These are phyloP conservation scores for Arctostaphylos glauca DNA, from an alignment of 148 eudicot genomes.

Conservation along the genomic window DNA sequence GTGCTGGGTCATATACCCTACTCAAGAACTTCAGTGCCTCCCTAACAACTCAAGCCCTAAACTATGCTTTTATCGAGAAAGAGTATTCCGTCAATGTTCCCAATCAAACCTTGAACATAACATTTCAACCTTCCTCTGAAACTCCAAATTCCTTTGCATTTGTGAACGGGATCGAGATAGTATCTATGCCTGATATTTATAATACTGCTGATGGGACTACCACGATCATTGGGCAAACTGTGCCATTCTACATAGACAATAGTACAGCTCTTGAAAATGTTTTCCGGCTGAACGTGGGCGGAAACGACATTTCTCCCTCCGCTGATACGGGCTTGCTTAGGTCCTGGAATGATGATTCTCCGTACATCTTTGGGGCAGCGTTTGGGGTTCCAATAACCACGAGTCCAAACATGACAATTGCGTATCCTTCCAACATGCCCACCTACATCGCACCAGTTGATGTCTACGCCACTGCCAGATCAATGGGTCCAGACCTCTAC, in stretches of 20 bases:
- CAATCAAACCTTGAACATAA: slow-evolving; percentile 40
- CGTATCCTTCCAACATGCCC: slow-evolving; percentile 39
- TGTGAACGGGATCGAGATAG: slow-evolving; percentile 85
- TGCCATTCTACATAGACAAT: slow-evolving; percentile 40
- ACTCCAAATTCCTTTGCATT: slow-evolving; percentile 63
- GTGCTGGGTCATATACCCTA: slow-evolving; percentile 53
- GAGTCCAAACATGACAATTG: slow-evolving; percentile 41
- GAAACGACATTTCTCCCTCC: slow-evolving; percentile 67
- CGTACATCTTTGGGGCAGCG: slow-evolving; percentile 63
- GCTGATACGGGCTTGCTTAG: slow-evolving; percentile 78
- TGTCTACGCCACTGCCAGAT: slow-evolving; percentile 68
- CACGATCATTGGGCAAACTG: slow-evolving; percentile 41
- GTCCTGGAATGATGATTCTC: slow-evolving; percentile 70
- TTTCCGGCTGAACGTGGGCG: slow-evolving; percentile 82
- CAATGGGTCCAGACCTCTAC: slow-evolving; percentile 56
- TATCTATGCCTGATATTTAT: slow-evolving; percentile 77
- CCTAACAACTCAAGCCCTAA: slow-evolving; percentile 64
- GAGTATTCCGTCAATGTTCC: slow-evolving; percentile 67
- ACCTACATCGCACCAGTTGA: slow-evolving; percentile 67
- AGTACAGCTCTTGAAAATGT: slow-evolving; percentile 69
- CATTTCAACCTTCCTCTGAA: slow-evolving; percentile 58
- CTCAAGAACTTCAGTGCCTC: slow-evolving; percentile 83
- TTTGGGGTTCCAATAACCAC: slow-evolving; percentile 45
- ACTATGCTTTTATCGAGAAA: slow-evolving; percentile 53
- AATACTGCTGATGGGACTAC: slow-evolving; percentile 25